Evolutionary conservation across 129 eudicot species (phyloP).

Genomic region (Lactuca saligna): DNA sequence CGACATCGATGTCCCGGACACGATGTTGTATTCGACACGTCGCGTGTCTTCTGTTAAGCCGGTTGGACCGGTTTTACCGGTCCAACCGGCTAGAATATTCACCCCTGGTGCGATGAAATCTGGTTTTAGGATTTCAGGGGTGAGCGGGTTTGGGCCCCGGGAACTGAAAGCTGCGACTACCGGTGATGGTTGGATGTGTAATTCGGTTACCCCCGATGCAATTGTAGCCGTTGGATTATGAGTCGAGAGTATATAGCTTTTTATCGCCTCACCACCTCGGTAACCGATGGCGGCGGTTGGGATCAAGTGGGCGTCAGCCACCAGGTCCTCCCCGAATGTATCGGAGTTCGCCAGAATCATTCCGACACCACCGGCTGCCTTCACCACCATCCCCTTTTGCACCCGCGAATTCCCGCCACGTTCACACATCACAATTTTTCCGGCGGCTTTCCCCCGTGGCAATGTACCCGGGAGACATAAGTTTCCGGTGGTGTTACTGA

Average conservation of each 20-base stretch:
- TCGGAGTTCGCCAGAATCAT: slow-evolving; percentile 73
- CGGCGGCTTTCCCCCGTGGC: slow-evolving; percentile 43
- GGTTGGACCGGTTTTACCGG: slow-evolving; percentile 65
- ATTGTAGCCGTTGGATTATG: slow-evolving; percentile 54
- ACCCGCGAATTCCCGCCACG: slow-evolving; percentile 58
- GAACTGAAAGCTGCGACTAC: slow-evolving; percentile 87
- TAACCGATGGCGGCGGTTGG: slow-evolving; percentile 62
- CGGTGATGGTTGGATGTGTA: slow-evolving; percentile 75
- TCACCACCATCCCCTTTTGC: slow-evolving; percentile 65
- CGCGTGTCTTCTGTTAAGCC: slow-evolving; percentile 55
- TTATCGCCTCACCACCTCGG: slow-evolving; percentile 54
- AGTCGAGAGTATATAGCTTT: slow-evolving; percentile 45
- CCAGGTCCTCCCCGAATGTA: slow-evolving; percentile 63
- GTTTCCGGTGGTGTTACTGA: slow-evolving; percentile 41
- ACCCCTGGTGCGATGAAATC: slow-evolving; percentile 91
- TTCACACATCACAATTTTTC: slow-evolving; percentile 82
- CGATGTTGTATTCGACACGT: slow-evolving; percentile 59
- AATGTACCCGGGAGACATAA: slow-evolving; percentile 56
- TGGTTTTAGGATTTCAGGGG: slow-evolving; percentile 76
- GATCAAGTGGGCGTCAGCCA: slow-evolving; percentile 73
- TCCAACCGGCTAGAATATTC: slow-evolving; percentile 81
- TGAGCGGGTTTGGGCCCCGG: slow-evolving; percentile 82
- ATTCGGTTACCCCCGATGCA: slow-evolving; percentile 48
- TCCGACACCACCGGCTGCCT: slow-evolving; percentile 73
- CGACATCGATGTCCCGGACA: slow-evolving; percentile 91